These are phyloP conservation scores for Cyamopsis tetragonoloba DNA, from an alignment of 306 rosid species.

Conservation along the genomic window DNA sequence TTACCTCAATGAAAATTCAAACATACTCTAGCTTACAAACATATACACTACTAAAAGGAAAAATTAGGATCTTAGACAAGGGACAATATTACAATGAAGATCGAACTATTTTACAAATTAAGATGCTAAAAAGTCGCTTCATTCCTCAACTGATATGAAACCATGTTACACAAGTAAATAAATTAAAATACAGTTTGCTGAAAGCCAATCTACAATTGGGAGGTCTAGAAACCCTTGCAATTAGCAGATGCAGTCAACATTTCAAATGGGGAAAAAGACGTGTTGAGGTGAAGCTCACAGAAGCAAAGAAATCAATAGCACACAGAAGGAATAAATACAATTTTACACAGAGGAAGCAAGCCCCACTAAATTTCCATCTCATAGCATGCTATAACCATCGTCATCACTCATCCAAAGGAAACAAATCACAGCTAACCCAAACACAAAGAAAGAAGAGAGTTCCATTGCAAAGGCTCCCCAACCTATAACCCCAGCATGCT, in stretches of 20 bases:
- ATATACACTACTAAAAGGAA: not conserved
- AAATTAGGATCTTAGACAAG: not conserved
- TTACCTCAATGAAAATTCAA: no score
- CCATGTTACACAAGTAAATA: not conserved
- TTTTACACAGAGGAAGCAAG: slow-evolving; percentile 32
- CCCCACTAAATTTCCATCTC: slow-evolving; percentile 26
- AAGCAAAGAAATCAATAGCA: slow-evolving; percentile 1
- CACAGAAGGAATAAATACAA: not conserved
- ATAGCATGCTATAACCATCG: slow-evolving; percentile 48
- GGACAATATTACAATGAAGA: not conserved
- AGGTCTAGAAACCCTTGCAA: not conserved
- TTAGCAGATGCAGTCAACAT: not conserved
- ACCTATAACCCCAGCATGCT: slow-evolving; percentile 76
- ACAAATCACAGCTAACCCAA: slow-evolving; percentile 58
- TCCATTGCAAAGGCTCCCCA: slow-evolving; percentile 90
- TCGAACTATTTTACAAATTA: not conserved
- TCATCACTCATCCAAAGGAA: slow-evolving; percentile 46
- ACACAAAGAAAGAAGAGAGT: slow-evolving; percentile 69
- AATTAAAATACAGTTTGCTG: not conserved
- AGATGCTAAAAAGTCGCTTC: not conserved
- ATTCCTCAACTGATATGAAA: not conserved
- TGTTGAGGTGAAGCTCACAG: not conserved
- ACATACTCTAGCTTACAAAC: no score
- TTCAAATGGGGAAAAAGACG: not conserved
- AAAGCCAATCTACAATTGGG: not conserved